Evolutionary conservation across 768 basidiomycete species (phyloP), one percentile per base, ranked within the genome.

Genomic region (Lactifluus piperatus): DNA sequence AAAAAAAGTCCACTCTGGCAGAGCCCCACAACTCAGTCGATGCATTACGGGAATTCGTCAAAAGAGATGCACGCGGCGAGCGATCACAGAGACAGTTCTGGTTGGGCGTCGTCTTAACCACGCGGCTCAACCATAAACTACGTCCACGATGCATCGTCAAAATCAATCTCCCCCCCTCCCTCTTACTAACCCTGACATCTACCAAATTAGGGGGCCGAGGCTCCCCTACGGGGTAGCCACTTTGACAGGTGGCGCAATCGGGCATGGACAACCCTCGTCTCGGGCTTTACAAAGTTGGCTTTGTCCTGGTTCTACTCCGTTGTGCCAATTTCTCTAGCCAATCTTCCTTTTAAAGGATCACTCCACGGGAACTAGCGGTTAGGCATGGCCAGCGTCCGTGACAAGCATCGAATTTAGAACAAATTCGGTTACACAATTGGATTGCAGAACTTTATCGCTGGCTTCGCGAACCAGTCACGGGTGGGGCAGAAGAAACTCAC

Each of bases 231-330:
- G n/a, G n/a, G 65, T 74, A 20, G 66, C 79, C 10, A 79, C 78
- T 7, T 69, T 78, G 71, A 79, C 75, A 3, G 79, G 79, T 20
- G 79, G 76, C 18, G 78, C 18, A 69, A n/a, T 77, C 20, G 78
- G 76, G 4, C 67, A 71, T 16, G 43, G 66, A 71, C n/a, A 72
- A 74, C 6, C n/a, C 65, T 78, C 16, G 70, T 74, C 13, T 18
- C 72, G 73, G n/a, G 78, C 79, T 65, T 80, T 79, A 67, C 75
- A 75, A 68, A 73, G 72, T 27, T 52, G 68, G 39, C 16, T 5
- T n/a, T 20, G n/a, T 36, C 37, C 26, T n/a, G n/a, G n/a, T n/a
- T n/a, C n/a, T n/a, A n/a, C 18, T 34, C 41, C 47, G n/a, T 32
- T n/a, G 24, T 32, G 39, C 34, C 30, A 24, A 29, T 41, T 22